phyloP scores from a whole-genome alignment of 371 early-diverging fungal species.

The Haplosporangium sp. region DNA sequence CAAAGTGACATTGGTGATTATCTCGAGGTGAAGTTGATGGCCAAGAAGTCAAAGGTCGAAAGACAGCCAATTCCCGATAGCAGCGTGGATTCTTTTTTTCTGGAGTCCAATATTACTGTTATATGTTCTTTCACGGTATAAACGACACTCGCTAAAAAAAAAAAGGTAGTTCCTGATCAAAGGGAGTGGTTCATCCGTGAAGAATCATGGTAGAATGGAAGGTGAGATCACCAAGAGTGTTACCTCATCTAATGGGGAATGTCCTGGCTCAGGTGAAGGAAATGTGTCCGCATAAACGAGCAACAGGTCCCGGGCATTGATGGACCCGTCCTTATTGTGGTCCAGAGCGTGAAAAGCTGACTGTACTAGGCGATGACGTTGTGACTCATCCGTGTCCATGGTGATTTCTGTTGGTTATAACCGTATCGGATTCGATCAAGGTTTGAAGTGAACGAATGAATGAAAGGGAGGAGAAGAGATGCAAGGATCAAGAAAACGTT shows the following conservation, averaged over 20 bases:
- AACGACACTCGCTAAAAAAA: no score
- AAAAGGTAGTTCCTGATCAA: not conserved
- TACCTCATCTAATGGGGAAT: slow-evolving; percentile 46
- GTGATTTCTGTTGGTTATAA: not conserved
- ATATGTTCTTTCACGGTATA: not conserved
- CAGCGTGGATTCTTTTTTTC: not conserved
- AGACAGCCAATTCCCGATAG: no score
- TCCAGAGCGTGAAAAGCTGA: slow-evolving; percentile 67
- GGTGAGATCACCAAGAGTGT: not conserved
- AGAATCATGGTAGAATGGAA: no score
- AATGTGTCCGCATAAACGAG: slow-evolving; percentile 59
- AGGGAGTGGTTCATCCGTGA: not conserved
- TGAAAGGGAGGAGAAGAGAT: not conserved
- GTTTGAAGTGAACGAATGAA: not conserved
- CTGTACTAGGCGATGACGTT: slow-evolving; percentile 55
- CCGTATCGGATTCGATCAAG: slow-evolving; percentile 1
- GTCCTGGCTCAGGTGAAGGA: slow-evolving; percentile 58
- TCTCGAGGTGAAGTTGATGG: not conserved
- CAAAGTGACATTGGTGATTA: not conserved
- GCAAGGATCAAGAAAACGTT: no score
- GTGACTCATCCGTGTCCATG: slow-evolving; percentile 48
- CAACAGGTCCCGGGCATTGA: slow-evolving; percentile 64
- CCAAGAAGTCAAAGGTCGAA: not conserved
- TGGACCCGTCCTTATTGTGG: slow-evolving; percentile 68
- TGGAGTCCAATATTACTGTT: not conserved